Conservation (phyloP, 164 flowering plant species). For the Tetrastigma voinierianum region DNA sequence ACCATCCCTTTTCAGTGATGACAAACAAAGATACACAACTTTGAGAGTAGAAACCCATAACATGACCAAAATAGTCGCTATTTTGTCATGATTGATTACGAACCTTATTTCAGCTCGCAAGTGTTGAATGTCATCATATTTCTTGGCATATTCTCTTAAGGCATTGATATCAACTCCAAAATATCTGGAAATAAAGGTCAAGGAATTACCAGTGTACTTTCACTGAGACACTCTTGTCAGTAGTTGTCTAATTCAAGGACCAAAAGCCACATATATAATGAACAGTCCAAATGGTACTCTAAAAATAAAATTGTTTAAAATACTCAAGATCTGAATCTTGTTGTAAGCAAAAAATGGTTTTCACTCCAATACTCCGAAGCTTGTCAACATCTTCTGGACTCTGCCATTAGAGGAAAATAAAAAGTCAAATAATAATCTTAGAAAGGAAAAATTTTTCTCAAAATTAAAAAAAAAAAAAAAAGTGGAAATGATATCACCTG, state of each 20-base stretch:
- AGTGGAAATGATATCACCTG: slow-evolving; percentile 53
- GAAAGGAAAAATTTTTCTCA: not conserved
- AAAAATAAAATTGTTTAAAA: slow-evolving; percentile 34
- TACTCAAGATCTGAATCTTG: slow-evolving; percentile 96
- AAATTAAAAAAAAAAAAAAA: not conserved
- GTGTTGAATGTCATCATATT: slow-evolving; percentile 73
- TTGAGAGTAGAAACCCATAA: not conserved
- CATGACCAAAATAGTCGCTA: not conserved
- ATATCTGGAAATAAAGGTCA: slow-evolving; percentile 56
- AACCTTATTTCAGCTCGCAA: slow-evolving; percentile 92
- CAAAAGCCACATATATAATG: not conserved
- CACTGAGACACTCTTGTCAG: not conserved
- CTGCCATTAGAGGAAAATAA: slow-evolving; percentile 32
- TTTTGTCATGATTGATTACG: slow-evolving; percentile 16
- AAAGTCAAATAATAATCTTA: not conserved
- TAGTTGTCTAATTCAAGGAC: not conserved
- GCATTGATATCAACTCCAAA: slow-evolving; percentile 81
- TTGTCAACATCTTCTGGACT: slow-evolving; percentile 91
- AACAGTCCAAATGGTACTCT: not conserved
- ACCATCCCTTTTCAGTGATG: not conserved
- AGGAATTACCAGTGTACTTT: slow-evolving; percentile 24
- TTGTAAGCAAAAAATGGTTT: slow-evolving; percentile 91
- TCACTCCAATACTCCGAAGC: slow-evolving; percentile 83
- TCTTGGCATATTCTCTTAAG: slow-evolving; percentile 69
- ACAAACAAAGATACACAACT: not conserved